Evolutionary conservation across 805 yeast species (phyloP), one percentile per base, ranked within the genome.

Genomic region (Saturnispora besseyi): DNA sequence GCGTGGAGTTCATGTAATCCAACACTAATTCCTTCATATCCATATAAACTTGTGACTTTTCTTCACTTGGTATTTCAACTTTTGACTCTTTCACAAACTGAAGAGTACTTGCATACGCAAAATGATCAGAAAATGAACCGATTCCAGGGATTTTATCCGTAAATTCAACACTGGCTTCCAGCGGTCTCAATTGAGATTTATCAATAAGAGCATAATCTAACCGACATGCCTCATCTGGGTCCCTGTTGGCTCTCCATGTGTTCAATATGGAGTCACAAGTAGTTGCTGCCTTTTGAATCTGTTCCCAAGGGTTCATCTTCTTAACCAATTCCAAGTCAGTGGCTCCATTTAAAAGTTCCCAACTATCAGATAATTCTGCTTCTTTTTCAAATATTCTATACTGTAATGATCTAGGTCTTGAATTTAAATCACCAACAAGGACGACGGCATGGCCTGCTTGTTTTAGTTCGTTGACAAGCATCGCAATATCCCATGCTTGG

Each of bases 401-500:
- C 1, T 95, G 95, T 50, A 91, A 70, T 2, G 95, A 82, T 0
- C 86, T 93, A 0, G 98, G 97, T 54, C 81, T 75, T 4, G 93
- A 85, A 63, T 93, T 93, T 61, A 93, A 74, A 66, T 93, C 99
- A 2, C 99, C 99, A 31, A 90, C 96, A 48, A 89, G 80, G 30
- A 93, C 76, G 0, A 87, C 91, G 1, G 90, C 84, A 63, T 87
- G 84, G 0, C 97, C 96, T 0, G 91, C 84, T 49, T 71, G 72
- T 42, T 73, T 72, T 43, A 90, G 75, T 34, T 81, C 65, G 15
- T 73, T 73, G 1, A 85, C 80, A 33, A 89, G 52, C 46, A 79
- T 76, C 32, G 93, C 76, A 63, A 93, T 78, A 63, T 90, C 96
- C 98, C 98, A 93, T 0, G 98, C 97, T 66, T 93, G 99, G 51